Conservation (phyloP, 257 asterid species). For the Plectranthus barbatus region DNA sequence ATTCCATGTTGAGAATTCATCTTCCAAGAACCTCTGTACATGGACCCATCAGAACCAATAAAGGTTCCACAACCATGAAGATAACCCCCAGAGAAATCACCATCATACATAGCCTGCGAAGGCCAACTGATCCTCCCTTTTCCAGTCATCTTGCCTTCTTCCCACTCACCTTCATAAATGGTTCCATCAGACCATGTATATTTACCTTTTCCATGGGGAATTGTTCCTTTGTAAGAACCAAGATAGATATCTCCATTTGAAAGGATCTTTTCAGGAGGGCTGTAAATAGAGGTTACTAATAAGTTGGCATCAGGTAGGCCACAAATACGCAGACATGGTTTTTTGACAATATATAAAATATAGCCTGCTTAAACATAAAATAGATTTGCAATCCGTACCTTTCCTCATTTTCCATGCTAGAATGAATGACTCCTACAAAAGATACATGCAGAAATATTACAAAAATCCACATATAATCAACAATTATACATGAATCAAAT, state of each 20-base stretch:
- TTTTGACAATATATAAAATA: not conserved
- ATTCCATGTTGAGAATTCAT: conserved; percentile 82
- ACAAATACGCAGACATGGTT: not conserved
- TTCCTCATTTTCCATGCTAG: conserved; percentile 34
- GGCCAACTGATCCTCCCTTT: conserved; percentile 79
- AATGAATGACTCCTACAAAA: conserved; percentile 3
- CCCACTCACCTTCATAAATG: conserved; percentile 85
- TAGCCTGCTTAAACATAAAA: not conserved
- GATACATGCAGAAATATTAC: conserved; percentile 24
- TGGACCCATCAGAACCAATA: conserved; percentile 66
- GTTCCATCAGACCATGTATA: conserved; percentile 91
- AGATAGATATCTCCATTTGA: conserved; percentile 67
- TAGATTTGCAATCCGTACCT: conserved; percentile 22
- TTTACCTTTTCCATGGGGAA: conserved; percentile 75
- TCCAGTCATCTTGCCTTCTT: conserved; percentile 84
- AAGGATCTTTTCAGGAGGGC: conserved; percentile 48
- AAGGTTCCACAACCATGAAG: conserved; percentile 80
- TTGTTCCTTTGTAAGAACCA: conserved; percentile 46
- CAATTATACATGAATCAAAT: not conserved
- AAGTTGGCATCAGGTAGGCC: conserved; percentile 1
- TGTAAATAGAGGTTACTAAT: conserved; percentile 24
- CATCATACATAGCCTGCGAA: conserved; percentile 72
- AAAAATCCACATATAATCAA: conserved; percentile 9
- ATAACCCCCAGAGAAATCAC: conserved; percentile 80
- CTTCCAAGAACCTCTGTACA: conserved; percentile 79